Evolutionary conservation across 495 filamentous ascomycete species (phyloP).

Genomic region (Podospora didyma): DNA sequence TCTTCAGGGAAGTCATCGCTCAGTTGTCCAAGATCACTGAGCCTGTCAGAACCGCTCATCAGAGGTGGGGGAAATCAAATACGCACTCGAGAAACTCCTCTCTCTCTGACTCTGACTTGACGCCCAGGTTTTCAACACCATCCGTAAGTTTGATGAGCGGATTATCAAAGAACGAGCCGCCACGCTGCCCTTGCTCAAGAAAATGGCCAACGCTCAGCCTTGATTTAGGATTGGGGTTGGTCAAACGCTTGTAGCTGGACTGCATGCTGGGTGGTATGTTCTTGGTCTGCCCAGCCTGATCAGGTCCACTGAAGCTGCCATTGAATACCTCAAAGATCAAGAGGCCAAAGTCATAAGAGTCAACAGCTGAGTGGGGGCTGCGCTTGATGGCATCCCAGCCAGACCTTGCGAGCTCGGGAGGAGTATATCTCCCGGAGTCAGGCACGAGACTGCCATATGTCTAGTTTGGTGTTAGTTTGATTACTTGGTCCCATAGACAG

Average conservation of each 20-base stretch:
- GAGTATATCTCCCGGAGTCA: conserved; percentile 72
- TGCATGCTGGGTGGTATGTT: conserved; percentile 85
- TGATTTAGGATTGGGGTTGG: conserved; percentile 83
- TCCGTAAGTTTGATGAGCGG: conserved; percentile 87
- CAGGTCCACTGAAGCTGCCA: conserved; percentile 63
- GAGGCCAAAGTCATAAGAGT: conserved; percentile 81
- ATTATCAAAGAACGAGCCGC: conserved; percentile 85
- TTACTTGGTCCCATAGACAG: background rate
- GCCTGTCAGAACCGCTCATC: conserved; percentile 16
- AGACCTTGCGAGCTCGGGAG: conserved; percentile 79
- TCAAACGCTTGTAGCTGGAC: conserved; percentile 79
- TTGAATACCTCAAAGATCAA: conserved; percentile 91
- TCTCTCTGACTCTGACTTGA: conserved; percentile 79
- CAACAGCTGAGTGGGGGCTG: conserved; percentile 74
- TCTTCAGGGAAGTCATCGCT: conserved; percentile 95
- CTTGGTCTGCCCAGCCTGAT: conserved; percentile 80
- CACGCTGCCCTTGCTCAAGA: conserved; percentile 80
- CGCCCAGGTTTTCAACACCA: conserved; percentile 83
- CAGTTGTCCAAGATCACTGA: conserved; percentile 76
- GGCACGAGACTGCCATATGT: conserved; percentile 83
- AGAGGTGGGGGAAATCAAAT: conserved; percentile 10
- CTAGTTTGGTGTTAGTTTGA: conserved; percentile 37
- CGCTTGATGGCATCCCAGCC: conserved; percentile 87
- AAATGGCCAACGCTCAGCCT: conserved; percentile 81
- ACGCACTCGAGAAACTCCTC: conserved; percentile 80